A percentile compares a stretch with the other conserved stretches of the same genome.
Evolutionary conservation across 176 grass and related monocot species (phyloP).

Genomic region (Melocanna baccifera): DNA sequence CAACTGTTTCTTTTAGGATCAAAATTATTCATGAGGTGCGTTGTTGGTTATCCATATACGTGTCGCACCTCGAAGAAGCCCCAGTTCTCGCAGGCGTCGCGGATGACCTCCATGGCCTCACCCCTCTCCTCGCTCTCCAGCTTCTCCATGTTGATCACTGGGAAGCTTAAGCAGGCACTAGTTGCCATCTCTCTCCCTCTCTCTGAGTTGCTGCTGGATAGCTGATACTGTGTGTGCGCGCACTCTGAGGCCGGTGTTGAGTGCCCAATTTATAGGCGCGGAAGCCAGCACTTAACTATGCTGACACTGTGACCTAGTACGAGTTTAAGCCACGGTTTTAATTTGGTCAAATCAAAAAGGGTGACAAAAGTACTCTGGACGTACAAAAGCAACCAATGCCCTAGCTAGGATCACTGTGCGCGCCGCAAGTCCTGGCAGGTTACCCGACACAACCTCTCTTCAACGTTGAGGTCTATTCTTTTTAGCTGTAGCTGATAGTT

Average conservation of each 20-base stretch:
- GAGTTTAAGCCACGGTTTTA: not conserved
- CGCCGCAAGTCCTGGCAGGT: not conserved
- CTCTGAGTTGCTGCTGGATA: not conserved
- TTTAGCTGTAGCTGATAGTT: too few species aligned
- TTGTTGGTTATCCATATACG: not conserved
- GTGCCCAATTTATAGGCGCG: slow-evolving; percentile 58
- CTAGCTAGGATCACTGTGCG: not conserved
- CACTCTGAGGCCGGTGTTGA: slow-evolving; percentile 3
- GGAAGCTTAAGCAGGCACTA: slow-evolving; percentile 41
- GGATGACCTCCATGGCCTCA: slow-evolving; percentile 56
- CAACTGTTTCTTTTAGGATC: not conserved
- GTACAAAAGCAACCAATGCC: not conserved
- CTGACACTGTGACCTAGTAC: not conserved
- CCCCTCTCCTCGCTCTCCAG: slow-evolving; percentile 54
- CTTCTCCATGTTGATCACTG: slow-evolving; percentile 80
- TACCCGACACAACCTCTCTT: not conserved
- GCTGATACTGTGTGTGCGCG: slow-evolving; percentile 1
- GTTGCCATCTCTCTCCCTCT: slow-evolving; percentile 27
- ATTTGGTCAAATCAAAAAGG: not conserved
- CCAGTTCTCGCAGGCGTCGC: slow-evolving; percentile 94
- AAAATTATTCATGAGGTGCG: not conserved
- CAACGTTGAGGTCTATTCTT: too few species aligned
- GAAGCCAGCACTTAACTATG: not conserved
- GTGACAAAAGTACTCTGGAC: slow-evolving; percentile 13
- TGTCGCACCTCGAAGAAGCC: slow-evolving; percentile 93